Evolutionary conservation across 345 rosid species (phyloP), one percentile per base, ranked within the genome.

Genomic region (Lepidium didymum): DNA sequence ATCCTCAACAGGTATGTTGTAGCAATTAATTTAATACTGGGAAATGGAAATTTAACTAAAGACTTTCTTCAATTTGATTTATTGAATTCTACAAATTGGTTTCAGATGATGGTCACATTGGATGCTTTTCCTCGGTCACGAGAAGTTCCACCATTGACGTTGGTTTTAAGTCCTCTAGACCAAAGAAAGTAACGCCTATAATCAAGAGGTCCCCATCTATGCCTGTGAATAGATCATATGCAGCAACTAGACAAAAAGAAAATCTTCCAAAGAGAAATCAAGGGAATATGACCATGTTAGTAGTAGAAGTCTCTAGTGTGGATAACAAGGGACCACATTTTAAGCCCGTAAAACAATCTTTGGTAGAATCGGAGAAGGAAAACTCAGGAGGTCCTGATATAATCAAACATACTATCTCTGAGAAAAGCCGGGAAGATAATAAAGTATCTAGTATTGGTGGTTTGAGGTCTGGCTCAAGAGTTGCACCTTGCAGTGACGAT

Each of bases 401-500:
- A 8, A 74, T 75, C 62, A 91, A 84, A 64, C 77, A 70, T 60
- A 85, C 81, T 37, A 83, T 81, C 62, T 84, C 83, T 36, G 80
- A 81, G 67, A 80, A 74, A 55, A 74, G 27, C 36, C 56, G 18
- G 4, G 70, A 56, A 33, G 73, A 59, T 43, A 51, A 40, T 14
- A 76, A 79, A 55, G 82, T 69, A 15, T 83, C 81, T 61, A 29
- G 40, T 46, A 80, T 64, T 66, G 75, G 76, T 64, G 90, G 81
- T 56, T 77, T 79, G 47, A 83, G 61, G 79, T 84, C 85, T 61
- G 78, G 86, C 51, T 84, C 91, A 14, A 83, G 80, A 25, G 92
- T 89, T 69, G 88, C 81, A 44, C 99, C 96, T 3, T 86, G 75
- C 56, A 69, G 75, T 54, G 90, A 80, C 25, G 75, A 79, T 69